Evolutionary conservation across 108 stramenopile genomes (phyloP).

Genomic region (Cyclotella atomus): DNA sequence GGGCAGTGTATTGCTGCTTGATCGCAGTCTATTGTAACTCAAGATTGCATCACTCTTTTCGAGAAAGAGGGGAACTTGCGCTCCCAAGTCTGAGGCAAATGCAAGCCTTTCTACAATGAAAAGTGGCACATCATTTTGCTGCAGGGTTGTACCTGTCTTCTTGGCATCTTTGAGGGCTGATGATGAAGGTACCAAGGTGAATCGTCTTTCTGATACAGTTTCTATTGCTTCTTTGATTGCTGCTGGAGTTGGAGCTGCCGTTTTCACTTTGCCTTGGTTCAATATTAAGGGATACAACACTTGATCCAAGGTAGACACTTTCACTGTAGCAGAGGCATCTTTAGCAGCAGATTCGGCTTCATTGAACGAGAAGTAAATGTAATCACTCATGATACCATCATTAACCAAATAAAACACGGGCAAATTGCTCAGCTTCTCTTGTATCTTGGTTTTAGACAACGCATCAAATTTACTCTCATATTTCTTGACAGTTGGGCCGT

Average conservation of each 20-base stretch:
- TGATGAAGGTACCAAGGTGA: slow-evolving; percentile 51
- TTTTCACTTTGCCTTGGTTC: slow-evolving; percentile 48
- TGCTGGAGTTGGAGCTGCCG: slow-evolving; percentile 20
- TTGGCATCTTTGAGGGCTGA: slow-evolving; percentile 42
- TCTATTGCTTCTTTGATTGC: not conserved
- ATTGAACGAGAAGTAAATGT: slow-evolving; percentile 54
- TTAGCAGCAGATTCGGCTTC: slow-evolving; percentile 41
- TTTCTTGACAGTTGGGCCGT: slow-evolving; percentile 30
- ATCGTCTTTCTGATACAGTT: not conserved
- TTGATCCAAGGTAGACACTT: slow-evolving; percentile 64
- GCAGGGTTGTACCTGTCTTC: slow-evolving; percentile 25
- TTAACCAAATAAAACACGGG: slow-evolving; percentile 55
- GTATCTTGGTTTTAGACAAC: slow-evolving; percentile 46
- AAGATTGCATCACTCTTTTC: slow-evolving; percentile 52
- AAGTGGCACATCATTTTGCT: slow-evolving; percentile 51
- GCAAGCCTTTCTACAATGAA: slow-evolving; percentile 59
- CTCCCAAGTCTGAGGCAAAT: slow-evolving; percentile 55
- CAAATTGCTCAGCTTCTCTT: slow-evolving; percentile 54
- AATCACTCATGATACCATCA: slow-evolving; percentile 28
- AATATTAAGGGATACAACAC: slow-evolving; percentile 61
- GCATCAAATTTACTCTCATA: slow-evolving; percentile 46
- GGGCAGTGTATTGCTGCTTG: slow-evolving; percentile 32
- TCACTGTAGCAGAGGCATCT: slow-evolving; percentile 21
- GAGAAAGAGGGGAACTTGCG: slow-evolving; percentile 56
- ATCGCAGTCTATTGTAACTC: slow-evolving; percentile 56